Evolutionary conservation across 2,329 filamentous ascomycete species (phyloP).

Genomic region (Geoglossum cookeanum): DNA sequence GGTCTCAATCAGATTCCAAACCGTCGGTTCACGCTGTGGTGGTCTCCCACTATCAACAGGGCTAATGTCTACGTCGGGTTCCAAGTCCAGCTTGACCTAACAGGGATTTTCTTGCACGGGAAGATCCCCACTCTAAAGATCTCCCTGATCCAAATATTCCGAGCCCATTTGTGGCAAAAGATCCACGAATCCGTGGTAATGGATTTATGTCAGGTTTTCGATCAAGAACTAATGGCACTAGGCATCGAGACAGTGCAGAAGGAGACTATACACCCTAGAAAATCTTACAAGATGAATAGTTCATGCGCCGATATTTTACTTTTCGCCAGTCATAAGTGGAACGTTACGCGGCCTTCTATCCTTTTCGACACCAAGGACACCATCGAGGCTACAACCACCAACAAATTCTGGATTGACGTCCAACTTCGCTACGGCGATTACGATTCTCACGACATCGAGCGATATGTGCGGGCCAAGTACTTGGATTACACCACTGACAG

Average conservation of each 20-base stretch:
- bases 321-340: constrained; percentile 98
- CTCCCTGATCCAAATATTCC: constrained; percentile 96
- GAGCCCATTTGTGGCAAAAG: constrained; percentile 99
- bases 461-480: constrained; percentile 94
- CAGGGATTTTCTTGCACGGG: constrained; percentile 95
- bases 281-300: constrained; percentile 99
- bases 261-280: constrained; percentile 95
- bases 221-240: constrained; percentile 87
- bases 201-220: constrained; percentile 97
- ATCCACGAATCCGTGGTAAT: constrained; percentile 98
- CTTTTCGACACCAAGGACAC: constrained; percentile 92
- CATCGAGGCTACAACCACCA: constrained; percentile 83
- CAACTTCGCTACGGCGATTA: constrained; percentile 95
- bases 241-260: constrained; percentile 97
- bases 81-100: constrained; percentile 94
- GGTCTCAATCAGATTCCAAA: constrained; percentile 98
- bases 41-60: constrained; percentile 83
- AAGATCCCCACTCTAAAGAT: constrained; percentile 98
- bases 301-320: constrained; percentile 94
- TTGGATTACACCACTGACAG: constrained; percentile 97
- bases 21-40: constrained; percentile 95
- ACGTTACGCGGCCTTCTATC: constrained; percentile 80
- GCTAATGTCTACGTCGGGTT: constrained; percentile 98
- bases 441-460: constrained; percentile 95
- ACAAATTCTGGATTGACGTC: constrained; percentile 98